These are phyloP conservation scores for Yamadazyma sp. DNA, from an alignment of 1,139 yeast genomes.

Conservation along the genomic window DNA sequence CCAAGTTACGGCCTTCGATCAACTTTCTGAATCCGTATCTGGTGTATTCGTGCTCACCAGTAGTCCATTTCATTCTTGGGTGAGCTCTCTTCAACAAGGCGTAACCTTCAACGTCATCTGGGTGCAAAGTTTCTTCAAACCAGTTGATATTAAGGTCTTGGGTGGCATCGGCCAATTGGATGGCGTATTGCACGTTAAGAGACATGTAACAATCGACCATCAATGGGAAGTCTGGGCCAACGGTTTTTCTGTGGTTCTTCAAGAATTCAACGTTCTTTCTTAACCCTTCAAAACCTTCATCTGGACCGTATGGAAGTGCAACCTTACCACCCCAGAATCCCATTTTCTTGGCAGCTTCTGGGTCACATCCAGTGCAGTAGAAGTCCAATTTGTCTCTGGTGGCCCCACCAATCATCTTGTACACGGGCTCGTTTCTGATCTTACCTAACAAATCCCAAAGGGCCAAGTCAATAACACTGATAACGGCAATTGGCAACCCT, in stretches of 20 bases:
- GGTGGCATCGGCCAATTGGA: constrained; percentile 43
- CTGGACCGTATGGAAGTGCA: constrained; percentile 51
- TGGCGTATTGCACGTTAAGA: constrained; percentile 45
- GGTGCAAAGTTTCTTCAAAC: constrained; percentile 52
- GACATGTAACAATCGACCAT: constrained; percentile 56
- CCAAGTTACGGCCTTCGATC: constrained; percentile 47
- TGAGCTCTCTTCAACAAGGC: constrained; percentile 44
- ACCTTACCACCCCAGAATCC: constrained; percentile 55
- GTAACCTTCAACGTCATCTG: constrained; percentile 50
- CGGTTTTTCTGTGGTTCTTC: constrained; percentile 39
- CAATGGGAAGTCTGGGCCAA: constrained; percentile 51
- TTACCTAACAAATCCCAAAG: constrained; percentile 51
- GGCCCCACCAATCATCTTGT: constrained; percentile 51
- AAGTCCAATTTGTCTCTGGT: constrained; percentile 43
- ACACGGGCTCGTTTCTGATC: constrained; percentile 49
- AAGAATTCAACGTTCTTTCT: constrained; percentile 45
- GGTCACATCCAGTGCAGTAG: constrained; percentile 49
- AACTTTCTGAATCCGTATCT: constrained; percentile 50
- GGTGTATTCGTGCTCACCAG: constrained; percentile 53
- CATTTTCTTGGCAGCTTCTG: constrained; percentile 44
- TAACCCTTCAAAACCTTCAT: constrained; percentile 46
- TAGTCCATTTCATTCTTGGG: constrained; percentile 47
- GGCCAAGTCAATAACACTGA: constrained; percentile 47
- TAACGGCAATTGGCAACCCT: constrained; percentile 47
- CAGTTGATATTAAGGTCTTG: constrained; percentile 47